Base-by-base conservation (phyloP, 2,329 filamentous ascomycete genomes). In the Colletotrichum melonis region DNA sequence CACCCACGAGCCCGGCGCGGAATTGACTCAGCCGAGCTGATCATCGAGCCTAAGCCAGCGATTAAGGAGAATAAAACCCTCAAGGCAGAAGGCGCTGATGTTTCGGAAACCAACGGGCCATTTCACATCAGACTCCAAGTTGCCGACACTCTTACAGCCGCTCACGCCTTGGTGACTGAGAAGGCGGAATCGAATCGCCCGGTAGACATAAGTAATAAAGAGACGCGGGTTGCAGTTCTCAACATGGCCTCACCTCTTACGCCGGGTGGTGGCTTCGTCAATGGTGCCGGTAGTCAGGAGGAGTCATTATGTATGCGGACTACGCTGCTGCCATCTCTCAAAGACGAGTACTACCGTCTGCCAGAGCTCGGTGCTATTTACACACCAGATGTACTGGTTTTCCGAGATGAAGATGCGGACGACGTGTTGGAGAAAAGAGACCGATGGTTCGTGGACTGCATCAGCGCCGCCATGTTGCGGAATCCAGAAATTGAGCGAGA, bases 221-320 rank as follows among this genome's bases (percentile, higher is more conserved):
- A 32, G 1, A 26, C 77, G 9, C 81, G 86, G 49, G 84, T 90
- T 1, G 88, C 85, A 4, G 83, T 92, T 28, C 83, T 92, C 3
- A 92, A 91, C 79, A 92, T 92, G 90, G 90, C 90, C 0, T 92
- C 90, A 0, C 89, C 90, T 0, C 84, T 91, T 0, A 86, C 86
- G 0, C 88, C 91, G 0, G 91, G 91, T 14, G 91, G 90, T 8
- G 91, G 91, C 0, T 87, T 92, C 35, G 79, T 92, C 0, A 86
- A 86, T 16, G 91, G 91, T 24, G 89, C 90, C 0, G 88, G 87
- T 9, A 87, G 87, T 4, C 89, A 92, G 74, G 91, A 92, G 77
- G 91, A 92, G 77, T 88, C 86, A 28, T 84, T 93, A 2, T 92
- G 91, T 77, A 85, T 88, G 75, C 87, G 89, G 19, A 91, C 88